Evolutionary conservation across 805 yeast species (phyloP).

Genomic region (Ogataea angusta): DNA sequence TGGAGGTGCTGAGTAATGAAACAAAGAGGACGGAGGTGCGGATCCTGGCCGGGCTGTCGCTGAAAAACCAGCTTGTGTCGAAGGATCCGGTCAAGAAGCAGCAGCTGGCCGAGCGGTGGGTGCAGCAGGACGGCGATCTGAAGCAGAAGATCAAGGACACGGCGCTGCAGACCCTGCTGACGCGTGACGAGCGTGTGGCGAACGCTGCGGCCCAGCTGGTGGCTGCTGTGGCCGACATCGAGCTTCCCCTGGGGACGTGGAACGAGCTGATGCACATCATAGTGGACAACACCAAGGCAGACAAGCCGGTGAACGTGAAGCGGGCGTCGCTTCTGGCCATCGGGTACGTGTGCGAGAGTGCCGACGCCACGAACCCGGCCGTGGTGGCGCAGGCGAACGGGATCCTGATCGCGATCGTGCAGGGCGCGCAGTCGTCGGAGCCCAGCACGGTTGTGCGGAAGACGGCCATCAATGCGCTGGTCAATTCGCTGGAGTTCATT

Average conservation of each 20-base stretch:
- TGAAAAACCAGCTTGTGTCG: slow-evolving; percentile 84
- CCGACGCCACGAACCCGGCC: slow-evolving; percentile 77
- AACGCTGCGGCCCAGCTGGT: slow-evolving; percentile 89
- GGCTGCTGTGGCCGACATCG: slow-evolving; percentile 96
- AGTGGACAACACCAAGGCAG: slow-evolving; percentile 81
- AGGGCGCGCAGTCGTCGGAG: slow-evolving; percentile 88
- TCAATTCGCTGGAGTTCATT: slow-evolving; percentile 86
- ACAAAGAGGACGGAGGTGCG: slow-evolving; percentile 72
- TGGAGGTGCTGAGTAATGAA: slow-evolving; percentile 67
- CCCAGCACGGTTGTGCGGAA: slow-evolving; percentile 71
- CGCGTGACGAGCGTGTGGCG: slow-evolving; percentile 75
- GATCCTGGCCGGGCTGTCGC: slow-evolving; percentile 83
- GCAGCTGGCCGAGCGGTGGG: slow-evolving; percentile 73
- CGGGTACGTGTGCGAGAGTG: slow-evolving; percentile 94
- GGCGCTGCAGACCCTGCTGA: slow-evolving; percentile 59
- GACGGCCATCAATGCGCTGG: slow-evolving; percentile 90
- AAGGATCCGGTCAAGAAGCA: slow-evolving; percentile 63
- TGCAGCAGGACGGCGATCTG: slow-evolving; percentile 49
- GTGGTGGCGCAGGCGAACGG: slow-evolving; percentile 86
- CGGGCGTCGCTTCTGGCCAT: slow-evolving; percentile 83
- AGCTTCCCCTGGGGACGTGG: slow-evolving; percentile 87
- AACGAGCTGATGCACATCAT: slow-evolving; percentile 77
- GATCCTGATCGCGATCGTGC: slow-evolving; percentile 90
- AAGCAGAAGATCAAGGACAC: slow-evolving; percentile 65
- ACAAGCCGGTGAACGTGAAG: slow-evolving; percentile 75